A percentile compares a stretch with the other conserved stretches of the same genome.
These are phyloP conservation scores for Schoenoplectus tabernaemontani DNA, from an alignment of 202 grass and related monocot genomes.

Conservation along the genomic window DNA sequence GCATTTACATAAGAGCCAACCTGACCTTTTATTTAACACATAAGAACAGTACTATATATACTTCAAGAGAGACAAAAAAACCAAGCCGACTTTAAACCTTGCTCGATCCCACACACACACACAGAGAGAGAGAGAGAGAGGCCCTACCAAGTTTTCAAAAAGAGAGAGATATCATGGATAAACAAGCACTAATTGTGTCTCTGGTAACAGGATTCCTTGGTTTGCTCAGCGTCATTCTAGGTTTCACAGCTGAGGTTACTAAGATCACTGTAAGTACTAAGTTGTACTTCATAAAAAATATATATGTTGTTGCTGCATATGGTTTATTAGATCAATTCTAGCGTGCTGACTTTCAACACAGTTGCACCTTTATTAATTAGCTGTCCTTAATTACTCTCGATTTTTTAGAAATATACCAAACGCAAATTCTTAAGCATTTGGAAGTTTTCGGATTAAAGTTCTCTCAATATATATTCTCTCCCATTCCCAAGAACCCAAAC, in stretches of 20 bases:
- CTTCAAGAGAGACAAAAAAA: background rate
- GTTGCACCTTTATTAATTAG: background rate
- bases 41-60: background rate
- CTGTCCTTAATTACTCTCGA: no score
- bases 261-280: slow-evolving; percentile 42
- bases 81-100: background rate
- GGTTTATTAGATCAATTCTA: background rate
- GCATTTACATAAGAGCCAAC: slow-evolving; percentile 5
- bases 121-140: background rate
- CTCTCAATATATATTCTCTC: background rate
- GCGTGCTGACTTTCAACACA: background rate
- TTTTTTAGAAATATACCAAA: background rate
- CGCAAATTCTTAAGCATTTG: background rate
- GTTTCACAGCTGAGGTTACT: slow-evolving; percentile 54
- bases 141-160: no score
- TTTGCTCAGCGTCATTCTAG: slow-evolving; percentile 40
- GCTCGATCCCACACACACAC: background rate
- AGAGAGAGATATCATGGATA: slow-evolving; percentile 28
- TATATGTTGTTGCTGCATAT: background rate
- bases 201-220: slow-evolving; percentile 35
- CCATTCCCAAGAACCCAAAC: background rate
- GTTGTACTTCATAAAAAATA: background rate
- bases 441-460: background rate
- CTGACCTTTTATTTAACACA: background rate
- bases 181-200: slow-evolving; percentile 28